These are phyloP conservation scores for Wickerhamiella sorbophila DNA, from an alignment of 805 yeast genomes.

Conservation along the genomic window DNA sequence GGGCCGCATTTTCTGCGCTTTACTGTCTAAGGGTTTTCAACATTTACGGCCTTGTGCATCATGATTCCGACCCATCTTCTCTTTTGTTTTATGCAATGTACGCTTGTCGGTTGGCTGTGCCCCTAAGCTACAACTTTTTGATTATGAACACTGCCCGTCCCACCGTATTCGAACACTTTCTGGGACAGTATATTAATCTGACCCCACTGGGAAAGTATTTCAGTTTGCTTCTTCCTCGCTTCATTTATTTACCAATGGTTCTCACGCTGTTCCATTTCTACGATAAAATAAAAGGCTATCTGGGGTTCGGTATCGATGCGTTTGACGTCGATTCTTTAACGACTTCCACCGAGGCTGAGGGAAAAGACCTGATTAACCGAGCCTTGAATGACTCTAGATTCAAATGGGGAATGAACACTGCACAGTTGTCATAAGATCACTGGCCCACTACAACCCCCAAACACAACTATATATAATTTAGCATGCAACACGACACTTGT, in stretches of 20 bases:
- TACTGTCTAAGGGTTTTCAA: conserved; percentile 58
- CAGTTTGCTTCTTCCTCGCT: conserved; percentile 63
- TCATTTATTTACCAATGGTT: conserved; percentile 54
- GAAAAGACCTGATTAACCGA: conserved; percentile 23
- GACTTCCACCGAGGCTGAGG: conserved; percentile 21
- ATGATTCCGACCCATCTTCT: conserved; percentile 59
- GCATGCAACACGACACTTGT: too few relatives aligned
- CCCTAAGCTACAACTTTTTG: conserved; percentile 64
- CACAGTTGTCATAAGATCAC: not conserved
- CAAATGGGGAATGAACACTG: not conserved
- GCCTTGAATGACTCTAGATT: conserved; percentile 20
- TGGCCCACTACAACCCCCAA: conserved; percentile 5
- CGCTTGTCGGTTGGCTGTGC: conserved; percentile 68
- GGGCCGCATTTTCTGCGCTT: conserved; percentile 50
- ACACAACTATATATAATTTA: too few relatives aligned
- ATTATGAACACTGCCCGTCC: conserved; percentile 43
- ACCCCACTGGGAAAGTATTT: conserved; percentile 59
- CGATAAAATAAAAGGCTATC: conserved; percentile 38
- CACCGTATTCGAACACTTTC: conserved; percentile 52
- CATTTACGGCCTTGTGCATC: conserved; percentile 59
- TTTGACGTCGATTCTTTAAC: conserved; percentile 22
- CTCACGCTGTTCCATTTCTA: conserved; percentile 53
- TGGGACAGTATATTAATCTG: conserved; percentile 61
- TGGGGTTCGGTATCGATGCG: conserved; percentile 29
- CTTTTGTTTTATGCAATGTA: conserved; percentile 67